Evolutionary conservation across 148 eudicot genomes (phyloP).

Genomic region (Dianthus caryophyllus): DNA sequence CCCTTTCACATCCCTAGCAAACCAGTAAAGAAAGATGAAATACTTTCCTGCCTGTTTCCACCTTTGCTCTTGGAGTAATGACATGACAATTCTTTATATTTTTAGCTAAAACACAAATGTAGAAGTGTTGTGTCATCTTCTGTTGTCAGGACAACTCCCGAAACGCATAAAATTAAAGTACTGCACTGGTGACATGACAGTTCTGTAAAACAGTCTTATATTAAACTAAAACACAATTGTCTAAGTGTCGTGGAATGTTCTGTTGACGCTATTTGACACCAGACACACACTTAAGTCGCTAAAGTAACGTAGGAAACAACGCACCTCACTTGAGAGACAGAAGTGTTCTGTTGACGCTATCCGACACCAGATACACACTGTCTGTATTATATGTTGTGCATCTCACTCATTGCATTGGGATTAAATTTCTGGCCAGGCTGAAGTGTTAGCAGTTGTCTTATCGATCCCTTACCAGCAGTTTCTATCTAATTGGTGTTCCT

Average conservation of each 20-base stretch:
- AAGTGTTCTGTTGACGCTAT: conserved; percentile 1
- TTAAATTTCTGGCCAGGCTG: conserved; percentile 53
- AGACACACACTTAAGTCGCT: background rate
- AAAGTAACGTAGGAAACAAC: background rate
- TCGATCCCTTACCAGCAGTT: conserved; percentile 67
- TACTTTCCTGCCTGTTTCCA: background rate
- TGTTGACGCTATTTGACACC: too few relatives aligned
- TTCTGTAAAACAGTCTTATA: too few relatives aligned
- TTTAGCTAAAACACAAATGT: background rate
- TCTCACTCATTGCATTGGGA: conserved; percentile 15
- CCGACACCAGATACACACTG: too few relatives aligned
- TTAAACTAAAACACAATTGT: too few relatives aligned
- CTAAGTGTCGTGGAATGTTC: too few relatives aligned
- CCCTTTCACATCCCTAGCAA: background rate
- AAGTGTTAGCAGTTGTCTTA: conserved; percentile 60
- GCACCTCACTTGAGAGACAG: background rate
- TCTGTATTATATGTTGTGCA: background rate
- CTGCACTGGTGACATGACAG: too few relatives aligned
- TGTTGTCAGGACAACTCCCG: background rate
- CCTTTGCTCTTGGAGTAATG: background rate
- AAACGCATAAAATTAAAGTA: too few relatives aligned
- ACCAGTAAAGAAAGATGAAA: background rate
- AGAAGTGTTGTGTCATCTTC: background rate
- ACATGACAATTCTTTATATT: background rate
- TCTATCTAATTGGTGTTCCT: conserved; percentile 90